A percentile compares a stretch with the other conserved stretches of the same genome.
These are phyloP conservation scores for Acanthamoeba healyi DNA, from an alignment of 208 protist genomes.

Conservation along the genomic window DNA sequence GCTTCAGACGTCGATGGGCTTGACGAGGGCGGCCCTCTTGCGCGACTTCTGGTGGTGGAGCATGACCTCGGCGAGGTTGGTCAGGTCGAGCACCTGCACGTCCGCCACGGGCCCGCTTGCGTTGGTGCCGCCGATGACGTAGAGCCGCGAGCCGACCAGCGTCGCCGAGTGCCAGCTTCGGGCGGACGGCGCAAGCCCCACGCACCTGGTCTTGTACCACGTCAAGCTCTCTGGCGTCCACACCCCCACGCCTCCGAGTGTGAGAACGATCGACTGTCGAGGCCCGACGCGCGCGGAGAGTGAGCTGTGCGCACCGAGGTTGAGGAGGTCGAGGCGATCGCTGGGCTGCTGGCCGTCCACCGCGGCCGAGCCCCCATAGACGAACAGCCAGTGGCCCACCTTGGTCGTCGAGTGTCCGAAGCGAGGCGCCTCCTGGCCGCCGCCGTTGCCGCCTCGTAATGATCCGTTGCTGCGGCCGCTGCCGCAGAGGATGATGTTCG, in stretches of 20 bases:
- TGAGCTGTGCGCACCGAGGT: background rate
- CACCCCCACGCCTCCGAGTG: background rate
- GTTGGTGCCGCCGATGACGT: background rate
- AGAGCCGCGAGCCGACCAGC: background rate
- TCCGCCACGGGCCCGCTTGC: background rate
- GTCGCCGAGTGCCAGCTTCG: background rate
- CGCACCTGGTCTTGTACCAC: conserved; percentile 22
- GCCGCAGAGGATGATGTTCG: background rate
- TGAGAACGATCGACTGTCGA: too few relatives aligned
- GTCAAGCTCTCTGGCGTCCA: background rate
- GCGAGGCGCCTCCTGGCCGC: background rate
- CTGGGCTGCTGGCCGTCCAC: background rate
- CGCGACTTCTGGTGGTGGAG: conserved; percentile 20
- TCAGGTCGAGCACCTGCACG: background rate
- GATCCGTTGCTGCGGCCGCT: background rate
- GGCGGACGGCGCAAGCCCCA: background rate
- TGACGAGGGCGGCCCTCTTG: background rate
- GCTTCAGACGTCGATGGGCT: background rate
- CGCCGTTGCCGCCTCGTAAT: background rate
- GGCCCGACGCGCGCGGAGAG: background rate
- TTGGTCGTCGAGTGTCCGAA: background rate
- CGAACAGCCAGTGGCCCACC: conserved; percentile 47
- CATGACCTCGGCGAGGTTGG: background rate
- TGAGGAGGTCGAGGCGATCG: background rate
- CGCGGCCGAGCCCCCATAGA: background rate